Evolutionary conservation across 2,329 filamentous ascomycete genomes (phyloP), one percentile per base, ranked within the genome.

Genomic region (Fusarium sp.): DNA sequence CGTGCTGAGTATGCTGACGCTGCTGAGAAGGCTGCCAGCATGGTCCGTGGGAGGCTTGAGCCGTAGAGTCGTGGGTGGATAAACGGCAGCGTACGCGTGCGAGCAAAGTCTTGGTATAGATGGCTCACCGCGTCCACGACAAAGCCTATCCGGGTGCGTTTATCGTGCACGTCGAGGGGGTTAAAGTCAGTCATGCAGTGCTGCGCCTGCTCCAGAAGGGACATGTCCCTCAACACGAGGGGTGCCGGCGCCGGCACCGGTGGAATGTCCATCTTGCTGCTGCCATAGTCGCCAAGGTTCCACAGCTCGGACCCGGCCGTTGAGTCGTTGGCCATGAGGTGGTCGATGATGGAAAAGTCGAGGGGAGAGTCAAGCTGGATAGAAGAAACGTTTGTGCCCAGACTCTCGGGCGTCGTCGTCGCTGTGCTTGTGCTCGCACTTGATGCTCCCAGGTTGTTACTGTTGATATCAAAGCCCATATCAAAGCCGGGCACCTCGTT

Each of bases 41-140:
- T 78, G 25, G 79, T 76, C 20, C 75, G 77, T 23, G 82, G 82
- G 18, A 82, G 77, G 40, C 75, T 74, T 62, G 75, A 68, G 49
- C 77, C 73, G 76, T 84, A 84, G 16, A 84, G 77, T 9, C 79
- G 76, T 34, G 78, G 76, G 69, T 84, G 83, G 58, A 84, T 75
- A 68, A 82, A 84, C 31, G 81, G 78, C 18, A 81, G 77, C 6
- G 77, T 70, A 62, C 78, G 78, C 5, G 78, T 77, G 29, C 72
- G 75, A 13, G 81, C 77, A 61, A 80, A 83, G 51, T 46, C 73
- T 18, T 64, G 53, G 70, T 78, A 81, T 44, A 83, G 66, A 23
- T 73, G 56, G 5, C 74, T 79, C 7, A 82, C 54, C 13, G 65
- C 54, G 20, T 73, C 62, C 55, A 83, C 68, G n/a, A 77, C 73